These are phyloP conservation scores for Aspergillus avenaceus DNA, from an alignment of 495 filamentous ascomycete genomes.

Conservation along the genomic window DNA sequence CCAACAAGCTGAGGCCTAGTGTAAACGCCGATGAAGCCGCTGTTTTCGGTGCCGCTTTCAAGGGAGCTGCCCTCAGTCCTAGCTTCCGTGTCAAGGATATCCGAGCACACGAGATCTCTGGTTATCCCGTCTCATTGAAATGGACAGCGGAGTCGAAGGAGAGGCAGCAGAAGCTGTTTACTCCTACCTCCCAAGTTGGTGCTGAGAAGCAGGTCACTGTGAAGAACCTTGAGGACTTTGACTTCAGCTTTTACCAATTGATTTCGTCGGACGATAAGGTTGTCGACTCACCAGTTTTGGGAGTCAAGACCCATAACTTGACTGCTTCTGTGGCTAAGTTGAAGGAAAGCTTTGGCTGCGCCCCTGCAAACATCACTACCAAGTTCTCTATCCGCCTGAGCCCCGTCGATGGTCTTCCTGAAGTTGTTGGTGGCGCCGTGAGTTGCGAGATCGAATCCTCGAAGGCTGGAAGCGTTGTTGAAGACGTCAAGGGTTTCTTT, in stretches of 20 bases:
- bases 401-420: slow-evolving; percentile 74
- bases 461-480: slow-evolving; percentile 78
- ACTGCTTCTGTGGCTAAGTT: slow-evolving; percentile 75
- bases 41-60: slow-evolving; percentile 95
- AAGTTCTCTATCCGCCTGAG: slow-evolving; percentile 72
- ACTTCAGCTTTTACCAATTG: slow-evolving; percentile 75
- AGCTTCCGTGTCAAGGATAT: slow-evolving; percentile 98
- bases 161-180: slow-evolving; percentile 73
- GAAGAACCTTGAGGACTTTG: slow-evolving; percentile 78
- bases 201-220: slow-evolving; percentile 84
- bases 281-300: slow-evolving; percentile 46
- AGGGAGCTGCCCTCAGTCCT: slow-evolving; percentile 83
- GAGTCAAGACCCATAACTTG: slow-evolving; percentile 73
- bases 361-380: slow-evolving; percentile 69
- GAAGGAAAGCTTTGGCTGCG: slow-evolving; percentile 71
- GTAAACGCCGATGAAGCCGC: slow-evolving; percentile 98
- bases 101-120: slow-evolving; percentile 65
- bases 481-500: slow-evolving; percentile 91
- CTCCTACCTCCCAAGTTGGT: slow-evolving; percentile 68
- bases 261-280: slow-evolving; percentile 40
- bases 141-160: slow-evolving; percentile 61
- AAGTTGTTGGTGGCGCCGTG: slow-evolving; percentile 67
- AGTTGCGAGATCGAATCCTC: slow-evolving; percentile 77
- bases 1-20: slow-evolving; percentile 80
- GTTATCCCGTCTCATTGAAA: slow-evolving; percentile 67